These are phyloP conservation scores for Marsdenia floribunda DNA, from an alignment of 257 asterid species.

Conservation along the genomic window DNA sequence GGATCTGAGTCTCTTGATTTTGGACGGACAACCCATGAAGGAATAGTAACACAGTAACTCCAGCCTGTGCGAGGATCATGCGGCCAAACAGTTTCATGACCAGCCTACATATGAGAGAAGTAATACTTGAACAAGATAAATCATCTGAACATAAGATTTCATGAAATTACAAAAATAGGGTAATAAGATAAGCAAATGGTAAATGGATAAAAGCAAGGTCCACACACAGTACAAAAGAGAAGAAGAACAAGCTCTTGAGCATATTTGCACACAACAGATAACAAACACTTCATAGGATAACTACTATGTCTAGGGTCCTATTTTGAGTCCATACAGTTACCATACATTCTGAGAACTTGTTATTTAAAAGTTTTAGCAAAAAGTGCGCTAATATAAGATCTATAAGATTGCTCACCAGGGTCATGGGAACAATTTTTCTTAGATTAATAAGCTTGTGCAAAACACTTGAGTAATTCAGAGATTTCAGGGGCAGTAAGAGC, in stretches of 20 bases:
- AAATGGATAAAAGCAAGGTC: background rate
- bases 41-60: slow-evolving; percentile 90
- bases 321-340: background rate
- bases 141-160: background rate
- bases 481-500: background rate
- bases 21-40: slow-evolving; percentile 94
- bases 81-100: slow-evolving; percentile 88
- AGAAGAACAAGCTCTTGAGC: background rate
- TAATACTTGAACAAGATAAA: slow-evolving; percentile 6
- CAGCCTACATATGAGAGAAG: slow-evolving; percentile 50
- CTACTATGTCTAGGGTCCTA: background rate
- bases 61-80: slow-evolving; percentile 94
- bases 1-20: slow-evolving; percentile 95
- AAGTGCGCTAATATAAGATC: background rate
- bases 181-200: background rate
- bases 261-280: background rate
- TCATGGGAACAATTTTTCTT: background rate
- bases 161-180: background rate
- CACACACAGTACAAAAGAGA: background rate
- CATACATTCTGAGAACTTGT: background rate
- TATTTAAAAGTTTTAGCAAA: background rate
- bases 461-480: background rate
- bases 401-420: background rate
- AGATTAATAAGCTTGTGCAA: background rate
- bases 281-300: background rate